phyloP scores from a whole-genome alignment of 164 flowering plant genomes.

The Piper longum region DNA sequence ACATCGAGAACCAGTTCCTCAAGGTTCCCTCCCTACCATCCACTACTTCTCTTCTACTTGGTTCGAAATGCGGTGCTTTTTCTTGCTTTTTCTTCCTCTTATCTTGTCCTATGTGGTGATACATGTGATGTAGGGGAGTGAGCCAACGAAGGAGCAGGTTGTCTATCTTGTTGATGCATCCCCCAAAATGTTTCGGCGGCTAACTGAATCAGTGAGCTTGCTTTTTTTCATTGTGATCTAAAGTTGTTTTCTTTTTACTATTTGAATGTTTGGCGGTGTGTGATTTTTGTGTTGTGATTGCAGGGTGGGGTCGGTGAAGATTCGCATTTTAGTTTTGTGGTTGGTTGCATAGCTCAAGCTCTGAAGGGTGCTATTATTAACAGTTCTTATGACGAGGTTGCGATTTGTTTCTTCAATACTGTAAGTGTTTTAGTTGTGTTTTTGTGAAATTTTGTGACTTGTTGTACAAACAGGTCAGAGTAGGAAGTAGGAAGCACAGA shows the following conservation, averaged over 20 bases:
- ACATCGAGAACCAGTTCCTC: constrained; percentile 35
- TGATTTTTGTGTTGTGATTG: constrained; percentile 1
- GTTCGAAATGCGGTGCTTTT: not conserved
- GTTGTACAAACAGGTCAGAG: not conserved
- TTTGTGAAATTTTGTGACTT: not conserved
- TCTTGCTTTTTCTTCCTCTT: not conserved
- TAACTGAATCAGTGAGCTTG: constrained; percentile 28
- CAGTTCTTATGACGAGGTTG: constrained; percentile 75
- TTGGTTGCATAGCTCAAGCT: constrained; percentile 54
- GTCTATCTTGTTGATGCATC: constrained; percentile 87
- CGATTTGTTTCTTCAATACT: constrained; percentile 90
- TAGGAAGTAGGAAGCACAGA: not conserved
- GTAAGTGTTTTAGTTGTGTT: constrained; percentile 28
- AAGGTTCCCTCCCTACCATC: constrained; percentile 25
- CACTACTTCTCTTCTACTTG: not conserved
- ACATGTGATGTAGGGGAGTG: constrained; percentile 37
- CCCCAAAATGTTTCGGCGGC: constrained; percentile 73
- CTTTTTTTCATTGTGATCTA: not conserved
- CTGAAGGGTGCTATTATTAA: constrained; percentile 72
- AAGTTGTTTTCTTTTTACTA: too few species aligned
- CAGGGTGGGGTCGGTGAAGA: constrained; percentile 47
- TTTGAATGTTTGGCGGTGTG: not conserved
- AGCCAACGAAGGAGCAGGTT: constrained; percentile 44
- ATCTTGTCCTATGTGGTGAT: not conserved
- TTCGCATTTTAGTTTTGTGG: constrained; percentile 54